phyloP scores from a whole-genome alignment of 2,329 filamentous ascomycete species.

The Dryadomyces sulphureus region DNA sequence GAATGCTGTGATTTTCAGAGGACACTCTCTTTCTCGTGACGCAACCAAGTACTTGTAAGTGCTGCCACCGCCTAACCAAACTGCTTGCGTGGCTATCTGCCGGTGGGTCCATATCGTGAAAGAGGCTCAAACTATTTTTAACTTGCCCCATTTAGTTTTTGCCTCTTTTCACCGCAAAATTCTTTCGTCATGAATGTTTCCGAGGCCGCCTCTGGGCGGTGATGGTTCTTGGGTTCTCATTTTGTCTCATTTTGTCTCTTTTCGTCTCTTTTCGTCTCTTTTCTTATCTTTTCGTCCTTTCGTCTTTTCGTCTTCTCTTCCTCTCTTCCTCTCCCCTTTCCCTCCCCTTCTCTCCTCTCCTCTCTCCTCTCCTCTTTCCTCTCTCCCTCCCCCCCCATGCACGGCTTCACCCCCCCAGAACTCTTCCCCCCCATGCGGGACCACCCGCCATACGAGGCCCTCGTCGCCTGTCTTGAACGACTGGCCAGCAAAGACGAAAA shows the following conservation, averaged over 20 bases:
- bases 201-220: not conserved
- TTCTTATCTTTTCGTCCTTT: not conserved
- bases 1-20: too few species aligned
- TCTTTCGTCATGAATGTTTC: not conserved
- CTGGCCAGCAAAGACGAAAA: constrained; percentile 22
- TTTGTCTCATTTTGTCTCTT: not conserved
- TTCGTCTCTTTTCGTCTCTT: not conserved
- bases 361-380: not conserved
- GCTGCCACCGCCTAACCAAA: too few species aligned
- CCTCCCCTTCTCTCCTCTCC: not conserved
- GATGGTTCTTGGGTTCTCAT: not conserved
- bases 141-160: not conserved
- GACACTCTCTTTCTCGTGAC: too few species aligned
- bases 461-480: constrained; percentile 51
- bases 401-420: constrained; percentile 16
- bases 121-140: not conserved
- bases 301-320: not conserved
- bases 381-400: not conserved
- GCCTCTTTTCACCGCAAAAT: not conserved
- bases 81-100: too few species aligned
- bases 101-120: not conserved
- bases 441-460: constrained; percentile 48
- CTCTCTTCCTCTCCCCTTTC: not conserved
- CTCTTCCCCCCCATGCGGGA: constrained; percentile 77
- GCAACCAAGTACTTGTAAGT: too few species aligned